Conservation (phyloP, 2,329 filamentous ascomycete species). For the Fusarium sulawesiense region DNA sequence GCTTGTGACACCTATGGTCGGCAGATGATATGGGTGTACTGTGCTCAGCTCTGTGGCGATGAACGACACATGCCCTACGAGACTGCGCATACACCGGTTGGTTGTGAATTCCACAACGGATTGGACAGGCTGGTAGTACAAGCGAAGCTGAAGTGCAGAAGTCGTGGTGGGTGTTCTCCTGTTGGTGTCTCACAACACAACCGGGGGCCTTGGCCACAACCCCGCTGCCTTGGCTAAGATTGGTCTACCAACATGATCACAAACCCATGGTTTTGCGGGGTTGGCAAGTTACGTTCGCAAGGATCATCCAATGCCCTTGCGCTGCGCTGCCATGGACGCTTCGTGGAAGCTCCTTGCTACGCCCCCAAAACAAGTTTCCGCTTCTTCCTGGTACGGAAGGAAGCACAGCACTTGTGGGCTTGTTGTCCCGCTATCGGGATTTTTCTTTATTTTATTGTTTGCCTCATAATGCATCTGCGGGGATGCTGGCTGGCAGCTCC, state of each 20-base stretch:
- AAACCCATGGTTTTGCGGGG: constrained; percentile 40
- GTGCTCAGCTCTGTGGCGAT: constrained; percentile 1
- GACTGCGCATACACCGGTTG: constrained; percentile 16
- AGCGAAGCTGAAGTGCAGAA: constrained; percentile 11
- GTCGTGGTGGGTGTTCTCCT: constrained; percentile 13
- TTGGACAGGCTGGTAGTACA: constrained; percentile 11
- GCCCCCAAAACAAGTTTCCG: constrained; percentile 17
- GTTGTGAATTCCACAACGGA: constrained; percentile 9
- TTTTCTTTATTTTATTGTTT: constrained; percentile 18
- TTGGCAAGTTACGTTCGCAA: constrained; percentile 39
- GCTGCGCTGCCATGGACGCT: constrained; percentile 1
- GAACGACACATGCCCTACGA: neutral
- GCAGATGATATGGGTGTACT: constrained; percentile 53
- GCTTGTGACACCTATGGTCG: constrained; percentile 69
- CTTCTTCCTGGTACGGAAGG: constrained; percentile 20
- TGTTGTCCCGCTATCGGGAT: neutral
- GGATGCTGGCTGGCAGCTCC: constrained; percentile 15
- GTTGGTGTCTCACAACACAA: constrained; percentile 22
- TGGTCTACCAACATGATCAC: constrained; percentile 37
- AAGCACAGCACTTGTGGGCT: constrained; percentile 37
- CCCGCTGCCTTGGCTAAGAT: constrained; percentile 31
- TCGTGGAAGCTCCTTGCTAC: constrained; percentile 8
- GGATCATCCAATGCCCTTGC: constrained; percentile 31
- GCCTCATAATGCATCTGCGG: constrained; percentile 27
- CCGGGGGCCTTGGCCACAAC: constrained; percentile 28